Conservation (phyloP, 2,329 filamentous ascomycete genomes). For the Amphichorda felina region DNA sequence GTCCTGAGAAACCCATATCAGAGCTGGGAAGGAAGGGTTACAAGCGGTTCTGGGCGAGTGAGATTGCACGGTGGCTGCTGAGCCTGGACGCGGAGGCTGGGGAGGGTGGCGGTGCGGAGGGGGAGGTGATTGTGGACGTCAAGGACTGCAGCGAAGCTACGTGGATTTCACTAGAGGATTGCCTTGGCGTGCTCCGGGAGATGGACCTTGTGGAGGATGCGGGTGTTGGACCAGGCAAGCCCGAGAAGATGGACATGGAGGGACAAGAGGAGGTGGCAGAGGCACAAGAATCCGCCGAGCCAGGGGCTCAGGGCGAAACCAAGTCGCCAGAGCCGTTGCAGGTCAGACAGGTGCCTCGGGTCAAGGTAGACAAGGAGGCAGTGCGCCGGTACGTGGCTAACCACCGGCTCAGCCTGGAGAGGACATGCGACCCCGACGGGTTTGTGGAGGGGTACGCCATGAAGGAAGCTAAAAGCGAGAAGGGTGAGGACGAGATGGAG, state of each 20-base stretch:
- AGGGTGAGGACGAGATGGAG: conserved; percentile 6
- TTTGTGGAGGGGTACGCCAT: conserved; percentile 52
- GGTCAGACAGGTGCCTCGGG: conserved; percentile 26
- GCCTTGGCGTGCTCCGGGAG: conserved; percentile 62
- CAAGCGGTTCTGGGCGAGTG: conserved; percentile 72
- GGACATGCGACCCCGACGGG: conserved; percentile 60
- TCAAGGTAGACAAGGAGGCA: conserved; percentile 39
- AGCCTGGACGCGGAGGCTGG: conserved; percentile 24
- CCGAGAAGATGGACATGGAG: conserved; percentile 7
- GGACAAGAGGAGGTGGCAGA: conserved; percentile 12
- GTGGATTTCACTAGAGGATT: conserved; percentile 78
- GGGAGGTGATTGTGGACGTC: conserved; percentile 47
- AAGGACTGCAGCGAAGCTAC: conserved; percentile 64
- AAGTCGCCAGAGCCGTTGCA: neutral
- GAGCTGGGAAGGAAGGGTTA: conserved; percentile 78
- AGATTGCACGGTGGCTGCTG: conserved; percentile 62
- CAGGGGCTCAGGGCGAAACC: neutral
- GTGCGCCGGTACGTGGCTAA: conserved; percentile 55
- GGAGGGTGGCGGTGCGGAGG: neutral
- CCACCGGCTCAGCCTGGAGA: conserved; percentile 50
- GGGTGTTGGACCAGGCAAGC: conserved; percentile 31
- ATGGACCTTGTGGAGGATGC: conserved; percentile 63
- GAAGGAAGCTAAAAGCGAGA: conserved; percentile 21
- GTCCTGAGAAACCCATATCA: conserved; percentile 87
- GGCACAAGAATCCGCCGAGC: conserved; percentile 4